A percentile compares a stretch with the other conserved stretches of the same genome.
Evolutionary conservation across 306 rosid species (phyloP).

Genomic region (Calophaca sinica): DNA sequence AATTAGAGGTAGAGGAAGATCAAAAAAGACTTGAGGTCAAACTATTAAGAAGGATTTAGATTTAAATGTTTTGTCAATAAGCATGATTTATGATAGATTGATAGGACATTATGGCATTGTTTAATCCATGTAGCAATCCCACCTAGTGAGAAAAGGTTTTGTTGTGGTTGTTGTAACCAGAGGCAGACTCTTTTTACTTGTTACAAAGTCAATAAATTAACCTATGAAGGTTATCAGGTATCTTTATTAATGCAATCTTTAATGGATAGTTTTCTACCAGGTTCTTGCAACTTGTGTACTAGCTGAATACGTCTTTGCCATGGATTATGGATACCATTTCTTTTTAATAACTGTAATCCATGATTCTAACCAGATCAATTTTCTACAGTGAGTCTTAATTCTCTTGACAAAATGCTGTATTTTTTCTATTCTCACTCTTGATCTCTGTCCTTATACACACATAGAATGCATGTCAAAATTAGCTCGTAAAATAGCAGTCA

Average conservation of each 20-base stretch:
- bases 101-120: neutral
- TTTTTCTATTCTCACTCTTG: conserved; percentile 23
- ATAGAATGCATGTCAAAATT: conserved; percentile 22
- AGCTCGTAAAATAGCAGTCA: conserved; percentile 15
- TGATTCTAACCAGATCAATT: conserved; percentile 20
- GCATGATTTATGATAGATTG: neutral
- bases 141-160: neutral
- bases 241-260: conserved; percentile 28
- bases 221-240: conserved; percentile 22
- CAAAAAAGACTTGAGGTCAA: neutral
- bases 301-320: conserved; percentile 32
- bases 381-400: neutral
- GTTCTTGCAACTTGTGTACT: conserved; percentile 1
- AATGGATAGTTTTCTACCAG: conserved; percentile 29
- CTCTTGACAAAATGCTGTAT: conserved; percentile 25
- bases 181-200: conserved; percentile 10
- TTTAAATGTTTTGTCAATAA: neutral
- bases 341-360: neutral
- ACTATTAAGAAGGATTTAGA: conserved; percentile 1
- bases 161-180: neutral
- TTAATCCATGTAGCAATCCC: neutral
- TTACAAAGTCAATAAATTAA: conserved; percentile 22
- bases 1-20: neutral
- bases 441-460: conserved; percentile 18
- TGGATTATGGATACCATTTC: neutral